Evolutionary conservation across 148 eudicot genomes (phyloP), one percentile per base, ranked within the genome.

Genomic region (Linanthus parryae): DNA sequence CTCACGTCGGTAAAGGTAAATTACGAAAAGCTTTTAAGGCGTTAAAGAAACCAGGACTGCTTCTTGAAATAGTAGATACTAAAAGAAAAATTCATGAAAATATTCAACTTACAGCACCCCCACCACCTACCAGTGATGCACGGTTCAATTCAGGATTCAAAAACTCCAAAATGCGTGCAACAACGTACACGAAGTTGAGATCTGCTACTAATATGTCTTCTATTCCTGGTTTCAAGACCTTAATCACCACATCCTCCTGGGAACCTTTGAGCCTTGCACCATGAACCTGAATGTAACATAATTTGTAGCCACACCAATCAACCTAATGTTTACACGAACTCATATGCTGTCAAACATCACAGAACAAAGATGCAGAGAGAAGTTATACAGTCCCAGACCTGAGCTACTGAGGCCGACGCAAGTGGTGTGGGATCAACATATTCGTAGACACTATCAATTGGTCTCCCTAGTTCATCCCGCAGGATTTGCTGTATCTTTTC

Each of bases 371-470:
- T 33, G 40, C 16, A 18, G 1, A 29, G 53, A 38, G 21, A 21
- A 1, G 14, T n/a, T n/a, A 53, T 8, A 69, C 17, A 28, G 42
- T 51, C 50, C 47, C 28, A 10, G 61, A 92, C 98, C 96, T 92
- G 98, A 29, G 98, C 98, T 68, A 92, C 81, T 59, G 98, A 92
- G 54, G 98, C 98, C 49, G 98, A 92, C 57, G 98, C 98, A 68
- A 92, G 43, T 43, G 98, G 98, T 14, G 82, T 83, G 21, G 98
- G 96, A 75, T 92, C 96, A 43, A 92, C 76, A 64, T 81, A 92
- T 69, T 92, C 98, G 36, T 76, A 92, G 16, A 92, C 82, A 68
- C 73, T 70, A 44, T 87, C 98, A 46, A 92, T 77, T 25, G 96
- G 98, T 56, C 78, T 78, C 44, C 82, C 81, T 25, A 92, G 54